Conservation (phyloP, 805 yeast genomes). For the Isabelozyma heimii region DNA sequence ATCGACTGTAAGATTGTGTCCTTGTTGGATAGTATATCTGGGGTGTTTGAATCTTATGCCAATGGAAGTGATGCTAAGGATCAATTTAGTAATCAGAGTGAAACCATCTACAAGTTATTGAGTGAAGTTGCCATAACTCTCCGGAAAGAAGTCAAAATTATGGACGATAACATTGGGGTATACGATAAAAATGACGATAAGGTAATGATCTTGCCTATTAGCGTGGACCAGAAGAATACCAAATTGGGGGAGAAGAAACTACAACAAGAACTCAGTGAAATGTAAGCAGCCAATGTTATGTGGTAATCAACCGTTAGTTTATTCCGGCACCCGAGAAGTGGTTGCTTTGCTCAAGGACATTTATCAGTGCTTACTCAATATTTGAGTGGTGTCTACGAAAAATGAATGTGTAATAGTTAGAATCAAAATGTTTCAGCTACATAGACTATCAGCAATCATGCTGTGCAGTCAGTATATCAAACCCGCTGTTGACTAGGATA, state of each 20-base stretch:
- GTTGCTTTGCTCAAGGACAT: too few relatives aligned
- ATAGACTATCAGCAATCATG: too few relatives aligned
- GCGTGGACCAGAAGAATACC: conserved; percentile 68
- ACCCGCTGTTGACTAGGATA: too few relatives aligned
- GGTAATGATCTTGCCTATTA: conserved; percentile 61
- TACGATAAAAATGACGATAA: conserved; percentile 41
- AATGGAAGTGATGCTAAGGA: conserved; percentile 25
- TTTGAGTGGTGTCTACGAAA: too few relatives aligned
- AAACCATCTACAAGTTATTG: conserved; percentile 50
- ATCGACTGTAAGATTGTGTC: conserved; percentile 54
- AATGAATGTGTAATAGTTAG: too few relatives aligned
- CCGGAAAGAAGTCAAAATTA: conserved; percentile 61
- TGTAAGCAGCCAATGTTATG: background rate
- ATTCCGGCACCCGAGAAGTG: too few relatives aligned
- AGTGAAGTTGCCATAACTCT: conserved; percentile 58
- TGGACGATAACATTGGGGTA: conserved; percentile 59
- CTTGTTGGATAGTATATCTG: conserved; percentile 48
- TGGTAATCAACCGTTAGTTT: too few relatives aligned
- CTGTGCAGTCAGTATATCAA: too few relatives aligned
- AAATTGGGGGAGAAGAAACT: conserved; percentile 61
- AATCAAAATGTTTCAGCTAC: too few relatives aligned
- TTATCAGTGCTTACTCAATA: too few relatives aligned
- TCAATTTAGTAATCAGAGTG: conserved; percentile 43
- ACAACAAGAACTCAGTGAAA: conserved; percentile 38
- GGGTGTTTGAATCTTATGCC: conserved; percentile 38